These are phyloP conservation scores for Triticum turgidum DNA, from an alignment of 176 grass and related monocot genomes.

Conservation along the genomic window DNA sequence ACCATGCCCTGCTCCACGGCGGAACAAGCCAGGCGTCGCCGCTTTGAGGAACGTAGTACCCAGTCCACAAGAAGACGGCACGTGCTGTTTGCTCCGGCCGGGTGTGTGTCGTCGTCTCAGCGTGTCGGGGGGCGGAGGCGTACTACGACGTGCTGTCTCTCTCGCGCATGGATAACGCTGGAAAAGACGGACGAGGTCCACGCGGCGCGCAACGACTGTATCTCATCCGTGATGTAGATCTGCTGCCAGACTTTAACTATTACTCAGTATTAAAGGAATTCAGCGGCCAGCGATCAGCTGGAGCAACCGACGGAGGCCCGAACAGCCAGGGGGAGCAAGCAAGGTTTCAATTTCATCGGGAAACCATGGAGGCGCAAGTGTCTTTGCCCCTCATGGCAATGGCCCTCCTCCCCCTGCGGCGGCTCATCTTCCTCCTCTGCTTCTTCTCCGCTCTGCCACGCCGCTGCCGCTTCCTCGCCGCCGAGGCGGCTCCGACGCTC, in stretches of 20 bases:
- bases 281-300: background rate
- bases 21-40: background rate
- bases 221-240: background rate
- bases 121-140: background rate
- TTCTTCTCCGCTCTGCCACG: background rate
- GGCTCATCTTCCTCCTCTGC: background rate
- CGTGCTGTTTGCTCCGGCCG: background rate
- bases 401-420: background rate
- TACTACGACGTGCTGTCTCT: no score
- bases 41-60: background rate
- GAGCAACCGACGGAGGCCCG: background rate
- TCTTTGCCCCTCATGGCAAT: no score
- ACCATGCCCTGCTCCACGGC: background rate
- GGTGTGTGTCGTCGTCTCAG: no score
- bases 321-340: no score
- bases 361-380: background rate
- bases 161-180: background rate
- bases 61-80: background rate
- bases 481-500: background rate
- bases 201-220: background rate
- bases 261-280: no score
- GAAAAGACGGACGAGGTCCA: background rate
- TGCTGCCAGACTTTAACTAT: no score
- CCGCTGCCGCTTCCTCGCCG: background rate
- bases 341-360: no score